Evolutionary conservation across 2,329 filamentous ascomycete genomes (phyloP).

Genomic region (Cladobotryum mycophilum): DNA sequence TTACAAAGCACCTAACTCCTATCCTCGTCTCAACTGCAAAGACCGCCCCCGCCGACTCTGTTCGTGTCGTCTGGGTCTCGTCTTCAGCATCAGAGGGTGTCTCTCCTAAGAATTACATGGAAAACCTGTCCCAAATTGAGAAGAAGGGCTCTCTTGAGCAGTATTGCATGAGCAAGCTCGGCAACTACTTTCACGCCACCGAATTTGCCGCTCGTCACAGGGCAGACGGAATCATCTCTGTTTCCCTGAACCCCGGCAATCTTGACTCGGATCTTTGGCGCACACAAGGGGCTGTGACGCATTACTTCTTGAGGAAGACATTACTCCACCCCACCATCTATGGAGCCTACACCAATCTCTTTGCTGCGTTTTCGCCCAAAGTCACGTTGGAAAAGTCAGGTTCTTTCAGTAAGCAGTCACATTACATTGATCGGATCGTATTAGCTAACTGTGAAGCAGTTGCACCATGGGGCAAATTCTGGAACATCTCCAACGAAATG

Average conservation of each 20-base stretch:
- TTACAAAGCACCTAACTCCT: slow-evolving; percentile 33
- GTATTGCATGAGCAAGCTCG: slow-evolving; percentile 24
- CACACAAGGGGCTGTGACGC: slow-evolving; percentile 9
- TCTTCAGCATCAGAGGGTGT: slow-evolving; percentile 14
- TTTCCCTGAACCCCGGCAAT: slow-evolving; percentile 34
- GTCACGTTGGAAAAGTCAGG: slow-evolving; percentile 4
- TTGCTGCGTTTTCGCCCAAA: slow-evolving; percentile 8
- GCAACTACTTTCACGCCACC: slow-evolving; percentile 25
- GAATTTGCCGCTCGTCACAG: slow-evolving; percentile 24
- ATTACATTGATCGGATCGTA: too few relatives aligned
- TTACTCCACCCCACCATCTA: slow-evolving; percentile 4
- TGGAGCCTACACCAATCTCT: slow-evolving; percentile 10
- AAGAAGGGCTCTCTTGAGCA: slow-evolving; percentile 17
- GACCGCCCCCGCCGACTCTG: slow-evolving; percentile 19
- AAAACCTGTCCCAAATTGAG: slow-evolving; percentile 2
- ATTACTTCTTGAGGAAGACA: slow-evolving; percentile 2
- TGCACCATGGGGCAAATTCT: slow-evolving; percentile 6
- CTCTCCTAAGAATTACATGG: neutral
- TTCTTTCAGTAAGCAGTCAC: slow-evolving; percentile 1
- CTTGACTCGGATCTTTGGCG: slow-evolving; percentile 33
- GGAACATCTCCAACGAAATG: slow-evolving; percentile 4
- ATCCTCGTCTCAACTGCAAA: slow-evolving; percentile 26
- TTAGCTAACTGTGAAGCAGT: neutral
- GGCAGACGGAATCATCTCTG: slow-evolving; percentile 23
- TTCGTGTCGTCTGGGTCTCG: slow-evolving; percentile 29